Evolutionary conservation across 495 filamentous ascomycete genomes (phyloP), one percentile per base, ranked within the genome.

Genomic region (Pseudevernia furfuracea): DNA sequence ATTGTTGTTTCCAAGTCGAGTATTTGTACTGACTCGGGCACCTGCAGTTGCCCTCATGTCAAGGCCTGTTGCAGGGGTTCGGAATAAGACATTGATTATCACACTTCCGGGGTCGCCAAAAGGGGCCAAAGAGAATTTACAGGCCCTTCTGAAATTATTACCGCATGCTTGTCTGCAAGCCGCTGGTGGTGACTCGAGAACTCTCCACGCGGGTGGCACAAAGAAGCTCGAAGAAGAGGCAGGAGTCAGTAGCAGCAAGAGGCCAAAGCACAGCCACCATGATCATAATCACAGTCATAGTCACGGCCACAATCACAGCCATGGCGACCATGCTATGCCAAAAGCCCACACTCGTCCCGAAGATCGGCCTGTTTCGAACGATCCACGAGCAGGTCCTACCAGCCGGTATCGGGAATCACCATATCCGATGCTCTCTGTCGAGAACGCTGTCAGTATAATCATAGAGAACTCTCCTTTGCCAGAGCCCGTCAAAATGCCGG

Each of bases 21-120:
- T 48, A 3, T 41, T 67, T 76, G 34, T 74, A 60, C 49, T 59
- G 17, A 53, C 34, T 48, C 41, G 36, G 37, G 30, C 60, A 34
- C 14, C 21, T 28, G 9, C 66, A 96, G 91, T 97, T 77, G 95
- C 93, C n/a, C 85, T 96, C 78, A 97, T 97, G 94, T 88, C 94
- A 62, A 84, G 94, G 62, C 92, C 94, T 19, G 89, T 96, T 59
- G 95, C 95, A 58, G 94, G 94, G 14, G 87, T 95, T 15, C 82
- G 94, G 38, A 85, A 92, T 66, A 86, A 86, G 66, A 86, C 91
- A 9, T 75, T 99, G 59, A 91, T 99, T 53, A 77, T 97, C 57
- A 97, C 94, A 0, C 80, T 99, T 46, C 94, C 94, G 0, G 94
- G 94, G 32, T 97, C 94, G 4, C 95, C 95, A 2, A 97, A 96